Evolutionary conservation across 768 basidiomycete genomes (phyloP).

Genomic region (Trametes elegans): DNA sequence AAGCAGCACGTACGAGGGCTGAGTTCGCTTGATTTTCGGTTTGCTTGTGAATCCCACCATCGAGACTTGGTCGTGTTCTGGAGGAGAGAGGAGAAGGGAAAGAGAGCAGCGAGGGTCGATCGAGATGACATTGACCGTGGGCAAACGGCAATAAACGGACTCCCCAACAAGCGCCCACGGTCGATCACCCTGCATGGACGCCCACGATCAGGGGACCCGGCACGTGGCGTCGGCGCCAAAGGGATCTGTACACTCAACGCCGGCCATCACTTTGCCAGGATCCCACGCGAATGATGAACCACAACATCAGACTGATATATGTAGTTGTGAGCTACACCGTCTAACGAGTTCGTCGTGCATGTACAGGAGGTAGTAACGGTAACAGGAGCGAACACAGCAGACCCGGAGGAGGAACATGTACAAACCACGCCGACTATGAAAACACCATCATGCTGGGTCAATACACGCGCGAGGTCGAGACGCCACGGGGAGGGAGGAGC

Average conservation of each 20-base stretch:
- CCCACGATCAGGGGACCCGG: neutral
- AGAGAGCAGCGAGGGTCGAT: neutral
- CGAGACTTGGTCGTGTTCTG: too few relatives aligned
- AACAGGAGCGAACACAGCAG: neutral
- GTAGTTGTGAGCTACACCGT: conserved; percentile 4
- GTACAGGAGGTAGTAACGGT: neutral
- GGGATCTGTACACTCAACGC: neutral
- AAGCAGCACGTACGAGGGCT: neutral
- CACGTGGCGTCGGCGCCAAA: neutral
- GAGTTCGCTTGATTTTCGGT: neutral
- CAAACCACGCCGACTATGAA: conserved; percentile 2
- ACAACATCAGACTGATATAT: neutral
- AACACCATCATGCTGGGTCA: conserved; percentile 1
- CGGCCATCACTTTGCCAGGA: too few relatives aligned
- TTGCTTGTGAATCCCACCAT: conserved; percentile 4
- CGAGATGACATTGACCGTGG: neutral
- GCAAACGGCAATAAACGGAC: too few relatives aligned
- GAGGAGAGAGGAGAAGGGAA: neutral
- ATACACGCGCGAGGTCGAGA: neutral
- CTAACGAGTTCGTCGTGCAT: neutral
- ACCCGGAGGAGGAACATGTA: neutral
- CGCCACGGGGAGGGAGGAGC: neutral
- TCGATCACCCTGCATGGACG: neutral
- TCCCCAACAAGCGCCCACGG: neutral
- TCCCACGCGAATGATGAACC: neutral